Conservation (phyloP, 1,284 basidiomycete species). For the Vanrija pseudolonga region DNA sequence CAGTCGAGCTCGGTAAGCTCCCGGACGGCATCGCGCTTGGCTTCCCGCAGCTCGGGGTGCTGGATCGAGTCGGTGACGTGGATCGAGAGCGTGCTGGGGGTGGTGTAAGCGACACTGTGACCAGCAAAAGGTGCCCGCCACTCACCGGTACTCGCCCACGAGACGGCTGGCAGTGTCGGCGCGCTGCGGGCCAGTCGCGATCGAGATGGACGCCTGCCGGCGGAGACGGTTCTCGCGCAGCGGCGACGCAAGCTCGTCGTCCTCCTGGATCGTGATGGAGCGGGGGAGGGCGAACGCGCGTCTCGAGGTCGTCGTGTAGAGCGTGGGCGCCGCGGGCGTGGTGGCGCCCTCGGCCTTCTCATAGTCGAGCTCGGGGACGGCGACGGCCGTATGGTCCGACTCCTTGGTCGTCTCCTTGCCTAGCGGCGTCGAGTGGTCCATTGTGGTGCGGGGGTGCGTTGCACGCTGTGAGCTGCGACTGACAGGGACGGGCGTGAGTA, state of each 20-base stretch:
- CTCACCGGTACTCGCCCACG: constrained; percentile 41
- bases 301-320: too few relatives aligned
- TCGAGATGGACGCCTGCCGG: constrained; percentile 24
- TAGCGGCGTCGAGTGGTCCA: not conserved
- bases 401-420: constrained; percentile 4
- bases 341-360: not conserved
- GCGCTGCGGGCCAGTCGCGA: constrained; percentile 12
- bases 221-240: constrained; percentile 22
- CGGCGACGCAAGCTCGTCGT: constrained; percentile 6
- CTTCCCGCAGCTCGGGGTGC: not conserved
- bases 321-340: too few relatives aligned
- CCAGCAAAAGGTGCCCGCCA: not conserved
- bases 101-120: not conserved
- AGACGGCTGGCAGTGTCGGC: constrained; percentile 28
- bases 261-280: constrained; percentile 24
- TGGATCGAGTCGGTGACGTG: constrained; percentile 41
- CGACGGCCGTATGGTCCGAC: not conserved
- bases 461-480: not conserved
- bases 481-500: not conserved
- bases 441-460: not conserved
- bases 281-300: constrained; percentile 12
- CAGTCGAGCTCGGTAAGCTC: constrained; percentile 54
- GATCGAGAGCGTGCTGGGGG: constrained; percentile 40
- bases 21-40: constrained; percentile 24
- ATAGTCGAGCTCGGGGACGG: constrained; percentile 7